Evolutionary conservation across 306 rosid species (phyloP).

Genomic region (Corylus avellana): DNA sequence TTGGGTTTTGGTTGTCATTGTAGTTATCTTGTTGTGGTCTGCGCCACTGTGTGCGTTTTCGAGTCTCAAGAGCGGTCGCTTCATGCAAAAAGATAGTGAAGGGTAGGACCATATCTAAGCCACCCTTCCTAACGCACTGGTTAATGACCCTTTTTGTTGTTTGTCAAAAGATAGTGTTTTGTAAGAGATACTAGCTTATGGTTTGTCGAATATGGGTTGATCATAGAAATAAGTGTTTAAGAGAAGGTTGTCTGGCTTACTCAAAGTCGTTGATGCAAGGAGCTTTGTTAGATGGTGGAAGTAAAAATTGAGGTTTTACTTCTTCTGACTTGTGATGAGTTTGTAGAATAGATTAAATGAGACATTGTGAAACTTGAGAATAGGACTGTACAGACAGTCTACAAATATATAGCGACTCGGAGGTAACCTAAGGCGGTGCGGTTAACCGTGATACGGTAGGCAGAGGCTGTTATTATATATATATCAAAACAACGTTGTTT

Average conservation of each 20-base stretch:
- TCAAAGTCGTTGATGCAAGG: neutral
- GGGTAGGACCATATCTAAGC: neutral
- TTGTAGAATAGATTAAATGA: neutral
- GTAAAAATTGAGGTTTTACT: neutral
- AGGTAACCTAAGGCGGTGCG: too few species aligned
- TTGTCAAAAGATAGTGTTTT: neutral
- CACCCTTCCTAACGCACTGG: neutral
- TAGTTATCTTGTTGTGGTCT: neutral
- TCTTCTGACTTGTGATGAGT: neutral
- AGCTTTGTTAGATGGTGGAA: neutral
- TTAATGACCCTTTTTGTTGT: neutral
- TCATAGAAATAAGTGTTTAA: neutral
- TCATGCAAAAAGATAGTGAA: neutral
- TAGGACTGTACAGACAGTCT: too few species aligned
- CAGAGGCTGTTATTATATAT: too few species aligned
- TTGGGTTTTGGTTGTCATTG: neutral
- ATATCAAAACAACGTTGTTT: too few species aligned
- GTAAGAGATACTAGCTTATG: neutral
- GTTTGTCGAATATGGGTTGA: neutral
- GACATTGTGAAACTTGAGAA: neutral
- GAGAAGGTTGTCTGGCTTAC: neutral
- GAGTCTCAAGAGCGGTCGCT: neutral
- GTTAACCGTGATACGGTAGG: too few species aligned
- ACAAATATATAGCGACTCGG: too few species aligned
- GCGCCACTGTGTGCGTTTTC: too few species aligned